These are phyloP conservation scores for Apiospora arundinis DNA, from an alignment of 2,329 filamentous ascomycete species.

Conservation along the genomic window DNA sequence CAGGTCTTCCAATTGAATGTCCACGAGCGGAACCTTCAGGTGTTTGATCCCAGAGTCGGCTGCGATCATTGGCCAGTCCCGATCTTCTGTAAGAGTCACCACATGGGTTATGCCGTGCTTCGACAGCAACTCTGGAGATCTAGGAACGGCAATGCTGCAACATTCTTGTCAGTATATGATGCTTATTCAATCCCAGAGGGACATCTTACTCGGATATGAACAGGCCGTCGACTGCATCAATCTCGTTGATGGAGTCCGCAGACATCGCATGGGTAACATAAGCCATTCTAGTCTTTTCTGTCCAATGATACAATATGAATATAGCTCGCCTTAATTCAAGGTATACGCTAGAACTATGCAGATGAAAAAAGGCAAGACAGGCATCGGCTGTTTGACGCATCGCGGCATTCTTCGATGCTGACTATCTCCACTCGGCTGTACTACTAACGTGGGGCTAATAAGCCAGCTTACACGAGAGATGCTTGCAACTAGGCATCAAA, in stretches of 20 bases:
- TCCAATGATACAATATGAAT: background rate
- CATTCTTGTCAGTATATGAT: background rate
- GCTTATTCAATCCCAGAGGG: too few species aligned
- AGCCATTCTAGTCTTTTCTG: background rate
- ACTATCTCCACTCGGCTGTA: background rate
- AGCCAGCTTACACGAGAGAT: background rate
- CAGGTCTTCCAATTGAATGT: conserved; percentile 13
- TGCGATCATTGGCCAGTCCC: background rate
- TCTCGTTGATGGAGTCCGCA: conserved; percentile 4
- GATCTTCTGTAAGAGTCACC: background rate
- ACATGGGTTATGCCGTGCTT: conserved; percentile 14
- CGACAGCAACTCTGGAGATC: background rate
- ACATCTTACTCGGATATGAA: conserved; percentile 14
- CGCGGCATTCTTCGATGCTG: background rate
- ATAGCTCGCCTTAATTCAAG: background rate
- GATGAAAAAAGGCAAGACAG: background rate
- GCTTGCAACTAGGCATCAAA: background rate
- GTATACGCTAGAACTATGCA: background rate
- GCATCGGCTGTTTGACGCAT: background rate
- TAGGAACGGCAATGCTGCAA: background rate
- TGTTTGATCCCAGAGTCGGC: conserved; percentile 15
- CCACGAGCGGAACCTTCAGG: background rate
- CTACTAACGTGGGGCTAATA: background rate
- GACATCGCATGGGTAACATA: background rate
- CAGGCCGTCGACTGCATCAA: background rate